Evolutionary conservation across 345 rosid genomes (phyloP).

Genomic region (Lepidium africanum): DNA sequence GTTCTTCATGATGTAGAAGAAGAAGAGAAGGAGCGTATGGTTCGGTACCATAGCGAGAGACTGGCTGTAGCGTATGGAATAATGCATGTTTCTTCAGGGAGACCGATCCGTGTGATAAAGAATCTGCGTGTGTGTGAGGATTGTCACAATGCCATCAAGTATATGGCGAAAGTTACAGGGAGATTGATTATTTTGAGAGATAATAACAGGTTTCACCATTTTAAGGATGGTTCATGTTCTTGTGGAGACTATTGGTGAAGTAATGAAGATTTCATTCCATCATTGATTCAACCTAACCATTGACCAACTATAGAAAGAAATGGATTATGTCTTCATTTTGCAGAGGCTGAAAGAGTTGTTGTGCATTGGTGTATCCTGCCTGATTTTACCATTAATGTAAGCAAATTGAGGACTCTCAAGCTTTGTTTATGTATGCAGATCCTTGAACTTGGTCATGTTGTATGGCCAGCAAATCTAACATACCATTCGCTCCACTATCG

Average conservation of each 20-base stretch:
- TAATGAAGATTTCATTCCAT: neutral
- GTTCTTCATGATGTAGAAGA: conserved; percentile 73
- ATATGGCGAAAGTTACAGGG: conserved; percentile 47
- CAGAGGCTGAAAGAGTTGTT: neutral
- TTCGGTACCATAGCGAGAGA: conserved; percentile 60
- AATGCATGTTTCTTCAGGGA: conserved; percentile 44
- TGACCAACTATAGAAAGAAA: neutral
- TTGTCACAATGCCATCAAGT: conserved; percentile 60
- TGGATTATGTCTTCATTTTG: neutral
- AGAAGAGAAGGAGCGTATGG: conserved; percentile 73
- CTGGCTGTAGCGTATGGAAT: conserved; percentile 61
- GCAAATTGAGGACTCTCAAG: neutral
- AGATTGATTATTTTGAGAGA: conserved; percentile 62
- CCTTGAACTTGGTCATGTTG: conserved; percentile 62
- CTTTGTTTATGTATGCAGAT: conserved; percentile 28
- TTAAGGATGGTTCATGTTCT: conserved; percentile 54
- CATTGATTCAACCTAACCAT: neutral
- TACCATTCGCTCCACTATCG: conserved; percentile 32
- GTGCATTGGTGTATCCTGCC: neutral
- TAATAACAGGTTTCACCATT: conserved; percentile 64
- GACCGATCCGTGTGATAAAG: conserved; percentile 60
- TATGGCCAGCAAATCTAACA: conserved; percentile 31
- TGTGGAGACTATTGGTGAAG: conserved; percentile 69
- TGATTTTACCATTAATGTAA: neutral
- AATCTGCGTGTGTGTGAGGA: conserved; percentile 66